Conservation (phyloP, 257 asterid genomes). For the Solanum ahanhuiri region DNA sequence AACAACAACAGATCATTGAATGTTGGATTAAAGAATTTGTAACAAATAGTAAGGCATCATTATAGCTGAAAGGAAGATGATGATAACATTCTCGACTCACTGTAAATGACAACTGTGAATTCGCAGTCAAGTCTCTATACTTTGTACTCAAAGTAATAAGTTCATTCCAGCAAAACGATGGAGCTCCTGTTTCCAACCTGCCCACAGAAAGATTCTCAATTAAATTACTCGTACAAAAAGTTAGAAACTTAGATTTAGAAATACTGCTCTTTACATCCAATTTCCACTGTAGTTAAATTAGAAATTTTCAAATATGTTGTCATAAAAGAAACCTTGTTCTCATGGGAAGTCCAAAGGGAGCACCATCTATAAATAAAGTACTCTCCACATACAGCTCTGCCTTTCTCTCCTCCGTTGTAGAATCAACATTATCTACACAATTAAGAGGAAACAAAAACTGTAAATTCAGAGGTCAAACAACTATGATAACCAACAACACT, state of each 20-base stretch:
- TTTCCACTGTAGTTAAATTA: background rate
- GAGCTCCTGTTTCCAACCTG: slow-evolving; percentile 80
- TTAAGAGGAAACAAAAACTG: background rate
- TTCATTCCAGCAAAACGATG: slow-evolving; percentile 88
- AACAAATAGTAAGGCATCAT: background rate
- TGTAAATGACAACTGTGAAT: slow-evolving; percentile 75
- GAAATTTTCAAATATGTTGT: background rate
- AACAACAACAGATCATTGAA: background rate
- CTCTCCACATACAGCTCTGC: slow-evolving; percentile 84
- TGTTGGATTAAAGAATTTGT: background rate
- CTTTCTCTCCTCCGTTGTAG: slow-evolving; percentile 48
- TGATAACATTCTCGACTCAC: slow-evolving; percentile 30
- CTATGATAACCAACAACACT: background rate
- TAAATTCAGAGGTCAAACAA: slow-evolving; percentile 3
- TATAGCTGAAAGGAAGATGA: background rate
- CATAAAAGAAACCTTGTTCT: slow-evolving; percentile 59
- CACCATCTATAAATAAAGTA: slow-evolving; percentile 79
- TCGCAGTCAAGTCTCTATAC: slow-evolving; percentile 86
- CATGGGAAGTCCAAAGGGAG: slow-evolving; percentile 96
- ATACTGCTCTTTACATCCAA: background rate
- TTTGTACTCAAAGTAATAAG: slow-evolving; percentile 89
- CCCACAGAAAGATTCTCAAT: slow-evolving; percentile 1
- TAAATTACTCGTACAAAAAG: background rate
- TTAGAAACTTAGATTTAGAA: background rate
- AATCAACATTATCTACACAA: slow-evolving; percentile 48